Evolutionary conservation across 495 filamentous ascomycete species (phyloP), one percentile per base, ranked within the genome.

Genomic region (Extremus antarcticus): DNA sequence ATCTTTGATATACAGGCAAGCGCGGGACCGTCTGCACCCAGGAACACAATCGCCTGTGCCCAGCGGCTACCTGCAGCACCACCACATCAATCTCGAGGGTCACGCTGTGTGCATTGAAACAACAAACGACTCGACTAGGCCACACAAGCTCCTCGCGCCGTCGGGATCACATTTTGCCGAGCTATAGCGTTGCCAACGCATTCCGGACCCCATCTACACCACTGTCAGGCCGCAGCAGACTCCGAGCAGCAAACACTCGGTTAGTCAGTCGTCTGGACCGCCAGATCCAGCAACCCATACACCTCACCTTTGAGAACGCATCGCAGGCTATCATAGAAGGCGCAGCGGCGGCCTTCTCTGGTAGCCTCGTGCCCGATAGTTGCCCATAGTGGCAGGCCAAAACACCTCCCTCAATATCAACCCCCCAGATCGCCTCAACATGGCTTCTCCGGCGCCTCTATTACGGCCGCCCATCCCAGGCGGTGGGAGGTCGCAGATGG

Each of bases 381-480:
- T 40, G 59, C 59, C 59, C 59, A 58, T 17, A 24, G 55, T 62
- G 59, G 59, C 50, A 19, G 17, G 25, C 15, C 43, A 20, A 43
- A 50, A 45, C 51, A 19, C 46, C 43, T 45, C 47, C 41, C 47
- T 52, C 38, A n/a, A 23, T 46, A 8, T 40, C 24, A 22, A 51
- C 29, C 54, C 51, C 10, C 50, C 55, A 9, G 25, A 45, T 24
- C 54, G 22, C 47, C 2, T 57, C 68, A 78, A 75, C 62, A 90
- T 92, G 85, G 84, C 86, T 47, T 81, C 86, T 32, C 82, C 86
- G 55, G 79, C 79, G 41, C 88, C 90, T 48, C 79, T 94, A 50
- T 80, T 91, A 35, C 86, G 89, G 43, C 88, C 90, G 39, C 86
- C 88, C 53, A 83, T 94, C 53, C 85, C 85, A 24, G 87, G 88